A percentile compares a stretch with the other conserved stretches of the same genome.
Evolutionary conservation across 2,329 filamentous ascomycete genomes (phyloP).

Genomic region (Cadophora sp.): DNA sequence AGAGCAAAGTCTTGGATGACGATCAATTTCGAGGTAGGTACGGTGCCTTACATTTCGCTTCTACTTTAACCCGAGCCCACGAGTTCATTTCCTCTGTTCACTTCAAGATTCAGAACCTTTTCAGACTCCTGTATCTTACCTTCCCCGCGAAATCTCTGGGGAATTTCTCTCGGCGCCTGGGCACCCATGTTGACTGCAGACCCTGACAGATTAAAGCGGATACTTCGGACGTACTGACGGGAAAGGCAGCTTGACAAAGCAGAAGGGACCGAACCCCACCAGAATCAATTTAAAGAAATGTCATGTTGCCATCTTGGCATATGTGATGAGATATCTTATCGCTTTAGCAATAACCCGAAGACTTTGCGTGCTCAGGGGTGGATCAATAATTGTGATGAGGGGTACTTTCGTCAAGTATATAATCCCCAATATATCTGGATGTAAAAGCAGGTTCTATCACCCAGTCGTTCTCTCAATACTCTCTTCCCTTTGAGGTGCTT

Average conservation of each 20-base stretch:
- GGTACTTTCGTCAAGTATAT: not conserved
- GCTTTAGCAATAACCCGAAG: slow-evolving; percentile 9
- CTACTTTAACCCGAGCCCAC: slow-evolving; percentile 14
- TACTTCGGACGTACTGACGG: not conserved
- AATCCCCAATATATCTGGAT: not conserved
- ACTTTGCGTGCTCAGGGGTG: slow-evolving; percentile 8
- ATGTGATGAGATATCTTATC: not conserved
- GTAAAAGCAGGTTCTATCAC: not conserved
- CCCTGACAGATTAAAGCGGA: slow-evolving; percentile 1
- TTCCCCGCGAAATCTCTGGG: slow-evolving; percentile 1
- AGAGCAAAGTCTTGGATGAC: slow-evolving; percentile 2
- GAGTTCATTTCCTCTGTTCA: not conserved
- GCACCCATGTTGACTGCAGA: not conserved
- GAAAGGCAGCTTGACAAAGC: slow-evolving; percentile 9
- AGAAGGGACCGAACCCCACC: not conserved
- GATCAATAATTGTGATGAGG: not conserved
- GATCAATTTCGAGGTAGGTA: not conserved
- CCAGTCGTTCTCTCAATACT: not conserved
- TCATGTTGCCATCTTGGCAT: slow-evolving; percentile 8
- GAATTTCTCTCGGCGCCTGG: slow-evolving; percentile 3
- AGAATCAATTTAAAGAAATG: not conserved
- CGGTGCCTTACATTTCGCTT: slow-evolving; percentile 13
- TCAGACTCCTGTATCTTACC: not conserved
- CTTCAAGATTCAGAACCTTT: not conserved
- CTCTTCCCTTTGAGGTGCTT: not conserved